These are phyloP conservation scores for Salix dunnii DNA, from an alignment of 345 rosid genomes.

Conservation along the genomic window DNA sequence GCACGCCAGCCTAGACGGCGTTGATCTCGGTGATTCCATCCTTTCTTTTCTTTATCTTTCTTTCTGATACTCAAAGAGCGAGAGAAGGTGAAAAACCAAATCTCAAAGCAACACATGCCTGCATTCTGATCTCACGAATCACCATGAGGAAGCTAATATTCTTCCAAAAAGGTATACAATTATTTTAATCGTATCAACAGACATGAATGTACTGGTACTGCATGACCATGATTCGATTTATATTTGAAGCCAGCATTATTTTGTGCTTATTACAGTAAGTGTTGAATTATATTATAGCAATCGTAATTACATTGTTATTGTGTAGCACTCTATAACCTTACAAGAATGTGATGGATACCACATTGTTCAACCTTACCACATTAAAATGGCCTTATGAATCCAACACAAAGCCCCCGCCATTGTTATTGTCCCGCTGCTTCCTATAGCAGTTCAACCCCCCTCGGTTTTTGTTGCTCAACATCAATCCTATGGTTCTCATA, in stretches of 20 bases:
- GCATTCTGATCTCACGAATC: constrained; percentile 46
- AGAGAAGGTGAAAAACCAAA: constrained; percentile 38
- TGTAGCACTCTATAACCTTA: too few relatives aligned
- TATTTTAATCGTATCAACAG: constrained; percentile 16
- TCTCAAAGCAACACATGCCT: constrained; percentile 49
- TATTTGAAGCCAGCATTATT: not conserved
- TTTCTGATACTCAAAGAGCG: constrained; percentile 20
- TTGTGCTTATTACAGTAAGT: too few relatives aligned
- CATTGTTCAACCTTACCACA: too few relatives aligned
- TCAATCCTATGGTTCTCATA: too few relatives aligned
- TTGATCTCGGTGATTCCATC: constrained; percentile 67
- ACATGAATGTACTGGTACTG: not conserved
- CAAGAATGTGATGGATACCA: too few relatives aligned
- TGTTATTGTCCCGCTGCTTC: too few relatives aligned
- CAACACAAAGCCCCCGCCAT: too few relatives aligned
- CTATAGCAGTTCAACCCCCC: too few relatives aligned
- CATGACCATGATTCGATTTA: not conserved
- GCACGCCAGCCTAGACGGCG: constrained; percentile 63
- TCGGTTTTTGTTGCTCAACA: too few relatives aligned
- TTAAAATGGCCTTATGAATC: too few relatives aligned
- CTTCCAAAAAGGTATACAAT: constrained; percentile 29
- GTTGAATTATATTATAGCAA: too few relatives aligned
- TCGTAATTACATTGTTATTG: too few relatives aligned
- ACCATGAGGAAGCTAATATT: constrained; percentile 52
- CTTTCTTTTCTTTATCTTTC: constrained; percentile 38